A percentile compares a stretch with the other conserved stretches of the same genome.
Evolutionary conservation across 129 eudicot genomes (phyloP).

Genomic region (Scalesia atractyloides): DNA sequence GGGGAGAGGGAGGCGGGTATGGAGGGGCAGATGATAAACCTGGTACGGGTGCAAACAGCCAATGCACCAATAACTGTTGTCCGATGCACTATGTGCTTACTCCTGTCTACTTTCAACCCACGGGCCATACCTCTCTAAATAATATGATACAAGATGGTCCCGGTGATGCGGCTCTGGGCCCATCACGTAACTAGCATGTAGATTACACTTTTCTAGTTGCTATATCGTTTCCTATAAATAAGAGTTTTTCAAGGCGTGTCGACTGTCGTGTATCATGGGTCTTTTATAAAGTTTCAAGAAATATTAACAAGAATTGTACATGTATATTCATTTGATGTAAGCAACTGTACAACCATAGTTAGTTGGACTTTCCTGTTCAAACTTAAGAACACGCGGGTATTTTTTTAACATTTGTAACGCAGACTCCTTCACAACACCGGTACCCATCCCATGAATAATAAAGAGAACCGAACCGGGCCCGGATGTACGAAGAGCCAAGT

Average conservation of each 20-base stretch:
- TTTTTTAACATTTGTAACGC: conserved; percentile 54
- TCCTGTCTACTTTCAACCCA: conserved; percentile 7
- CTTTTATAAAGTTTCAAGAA: not conserved
- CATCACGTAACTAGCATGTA: conserved; percentile 19
- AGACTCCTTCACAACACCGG: conserved; percentile 72
- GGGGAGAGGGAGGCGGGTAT: conserved; percentile 28
- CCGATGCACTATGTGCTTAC: conserved; percentile 12
- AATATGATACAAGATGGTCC: not conserved
- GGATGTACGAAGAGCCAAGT: conserved; percentile 56
- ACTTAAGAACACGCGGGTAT: conserved; percentile 75
- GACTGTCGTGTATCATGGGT: conserved; percentile 7
- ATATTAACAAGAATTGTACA: not conserved
- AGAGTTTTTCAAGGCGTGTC: not conserved
- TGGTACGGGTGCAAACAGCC: conserved; percentile 13
- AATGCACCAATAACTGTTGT: not conserved
- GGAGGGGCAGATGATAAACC: conserved; percentile 6
- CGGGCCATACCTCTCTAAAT: not conserved
- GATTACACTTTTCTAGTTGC: conserved; percentile 8
- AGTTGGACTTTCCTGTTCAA: conserved; percentile 86
- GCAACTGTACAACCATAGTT: conserved; percentile 97
- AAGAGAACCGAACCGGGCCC: conserved; percentile 72
- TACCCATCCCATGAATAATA: conserved; percentile 88
- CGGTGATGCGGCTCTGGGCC: conserved; percentile 7
- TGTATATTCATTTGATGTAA: conserved; percentile 54
- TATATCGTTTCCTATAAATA: conserved; percentile 15